Evolutionary conservation across 768 basidiomycete genomes (phyloP), one percentile per base, ranked within the genome.

Genomic region (Glaciozyma martinii): DNA sequence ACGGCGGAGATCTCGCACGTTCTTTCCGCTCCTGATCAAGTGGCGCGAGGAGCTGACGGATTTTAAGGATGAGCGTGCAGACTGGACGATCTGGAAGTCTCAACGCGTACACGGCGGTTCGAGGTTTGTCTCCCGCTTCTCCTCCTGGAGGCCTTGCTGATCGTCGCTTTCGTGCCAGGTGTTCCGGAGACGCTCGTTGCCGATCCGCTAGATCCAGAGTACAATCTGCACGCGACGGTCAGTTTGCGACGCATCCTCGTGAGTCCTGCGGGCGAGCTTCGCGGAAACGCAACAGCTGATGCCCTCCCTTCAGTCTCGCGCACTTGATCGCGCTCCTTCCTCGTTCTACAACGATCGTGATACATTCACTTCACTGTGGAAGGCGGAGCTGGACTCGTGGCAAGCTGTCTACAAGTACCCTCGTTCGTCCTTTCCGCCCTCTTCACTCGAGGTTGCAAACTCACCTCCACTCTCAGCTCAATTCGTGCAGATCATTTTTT

Each of bases 401-500:
- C 33, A 33, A 33, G 33, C 33, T 5, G 33, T 33, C 10, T 33
- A 33, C 33, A 33, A 33, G 33, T 29, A 10, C 27, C 52, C 27
- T 30, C 44, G 19, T 46, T 4, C 16, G 19, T 53, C 52, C n/a
- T 29, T 27, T 16, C 16, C 12, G 9, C 10, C 33, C 33, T 33
- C 10, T 5, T 33, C 5, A 5, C 33, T 33, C 33, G 10, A 10
- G 33, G 6, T 33, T 10, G 10, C 33, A 33, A 33, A 33, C 33
- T 33, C 33, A 33, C 33, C 10, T 10, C 33, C 33, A 33, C 33
- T 33, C 33, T 33, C 33, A 53, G 52, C 33, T 32, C 8, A 15
- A 12, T 60, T 65, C n/a, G 50, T 62, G 16, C 63, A 58, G 37
- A 64, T 68, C 53, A 59, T 65, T 60, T 64, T 42, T 27, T 59